Evolutionary conservation across 1,284 basidiomycete species (phyloP), one percentile per base, ranked within the genome.

Genomic region (Anthracocystis walkeri): DNA sequence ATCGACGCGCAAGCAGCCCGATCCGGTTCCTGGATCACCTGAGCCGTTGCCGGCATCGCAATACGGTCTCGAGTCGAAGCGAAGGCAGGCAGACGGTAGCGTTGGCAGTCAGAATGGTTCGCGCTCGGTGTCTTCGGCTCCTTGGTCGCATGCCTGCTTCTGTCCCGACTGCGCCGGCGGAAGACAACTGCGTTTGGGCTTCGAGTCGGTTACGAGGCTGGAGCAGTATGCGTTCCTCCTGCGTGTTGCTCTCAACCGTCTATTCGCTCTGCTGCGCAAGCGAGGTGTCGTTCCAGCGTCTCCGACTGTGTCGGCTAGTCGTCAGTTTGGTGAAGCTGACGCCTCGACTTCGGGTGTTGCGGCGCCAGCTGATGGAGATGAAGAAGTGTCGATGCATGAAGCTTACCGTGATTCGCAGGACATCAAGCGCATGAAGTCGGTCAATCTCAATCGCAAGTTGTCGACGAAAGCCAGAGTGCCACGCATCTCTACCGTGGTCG

Each of bases 181-280:
- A 8, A 54, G 68, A 33, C 54, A 61, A 16, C 58, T 73, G 18
- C 75, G 67, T 6, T 64, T 49, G 21, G 95, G 95, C 10, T 97
- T 99, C 86, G 92, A 93, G 83, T 89, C 92, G 16, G 96, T 97
- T 18, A 94, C 95, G 57, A 89, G 96, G 68, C 87, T 99, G 77
- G 96, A 99, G 87, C 96, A 99, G 85, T 99, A 97, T 86, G 93
- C 97, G 0, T 99, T 97, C 88, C 87, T 99, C 68, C 88, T 99
- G 58, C 95, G 98, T 80, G 97, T 99, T 20, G 97, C 96, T 5
- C 88, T 99, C 60, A 90, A 95, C 75, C 90, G 96, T 80, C 88
- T 99, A 59, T 97, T 95, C 86, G 89, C 94, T 46, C 89, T 98
- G 64, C 88, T 98, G 82, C 92, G 94, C 87, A 93, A 94, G 87